Base-by-base conservation (phyloP, 108 stramenopile species). In the Skeletonema costatum region DNA sequence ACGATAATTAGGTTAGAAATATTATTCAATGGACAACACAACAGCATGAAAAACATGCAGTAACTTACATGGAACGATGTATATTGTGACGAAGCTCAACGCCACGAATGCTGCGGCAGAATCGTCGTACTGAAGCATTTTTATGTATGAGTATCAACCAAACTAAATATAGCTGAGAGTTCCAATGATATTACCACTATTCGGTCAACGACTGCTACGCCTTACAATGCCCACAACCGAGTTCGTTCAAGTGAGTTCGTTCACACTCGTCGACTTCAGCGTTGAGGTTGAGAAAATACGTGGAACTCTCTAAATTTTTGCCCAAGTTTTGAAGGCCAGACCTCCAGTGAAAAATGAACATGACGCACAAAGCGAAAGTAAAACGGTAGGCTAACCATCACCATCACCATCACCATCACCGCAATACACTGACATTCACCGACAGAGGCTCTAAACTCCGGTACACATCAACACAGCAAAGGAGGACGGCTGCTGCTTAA, bases 81-180 rank as follows among this genome's bases (percentile, higher is more conserved):
- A 98, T 69, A 98, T 80, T 66, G 80, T 90, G 70, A 98, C 80
- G 64, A 85, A 87, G 66, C 93, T 94, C 85, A 98, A 72, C 44
- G 91, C 89, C 72, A 98, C 93, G 83, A 96, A 98, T 66, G 96
- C 95, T 73, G 95, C 96, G 35, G 94, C 97, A 16, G 91, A 90
- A 73, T 98, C 93, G 77, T 98, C 97, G 85, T 98, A 98, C 68
- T 98, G 93, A 38, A 98, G 86, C 93, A 93, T 93, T 48, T 48
- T 75, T 64, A 32, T 46, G 11, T 46, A 4, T n/a, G 44, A 46
- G n/a, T 46, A 46, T 5, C 16, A n/a, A 46, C 4, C 4, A 16
- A 46, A 46, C 14, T 46, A n/a, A 46, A 46, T 46, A 11, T 16
- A 46, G 44, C 16, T n/a, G 3, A 4, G 44, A 16, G 44, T n/a